phyloP scores from a whole-genome alignment of 371 early-diverging fungal genomes.

The Fennellomyces sp. region DNA sequence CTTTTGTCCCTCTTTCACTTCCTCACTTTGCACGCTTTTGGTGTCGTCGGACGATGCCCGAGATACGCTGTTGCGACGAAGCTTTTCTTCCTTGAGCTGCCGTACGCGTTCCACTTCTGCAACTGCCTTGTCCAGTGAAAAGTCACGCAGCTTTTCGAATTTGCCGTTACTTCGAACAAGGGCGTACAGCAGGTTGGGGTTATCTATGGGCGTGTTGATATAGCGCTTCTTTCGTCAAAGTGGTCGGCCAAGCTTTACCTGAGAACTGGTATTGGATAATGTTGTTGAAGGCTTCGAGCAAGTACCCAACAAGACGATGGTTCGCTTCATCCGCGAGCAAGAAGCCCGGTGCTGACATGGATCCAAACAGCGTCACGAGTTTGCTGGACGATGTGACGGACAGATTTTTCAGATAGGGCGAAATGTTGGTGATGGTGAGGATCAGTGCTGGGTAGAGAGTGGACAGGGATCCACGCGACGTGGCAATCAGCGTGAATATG shows the following conservation, averaged over 20 bases:
- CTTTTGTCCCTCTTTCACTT: not conserved
- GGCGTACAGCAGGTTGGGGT: conserved; percentile 79
- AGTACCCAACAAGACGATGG: conserved; percentile 69
- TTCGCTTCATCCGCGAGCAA: conserved; percentile 79
- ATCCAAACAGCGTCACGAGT: conserved; percentile 72
- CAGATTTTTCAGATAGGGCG: conserved; percentile 77
- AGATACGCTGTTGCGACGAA: conserved; percentile 11
- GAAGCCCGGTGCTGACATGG: conserved; percentile 81
- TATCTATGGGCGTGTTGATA: conserved; percentile 35
- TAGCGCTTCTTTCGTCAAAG: not conserved
- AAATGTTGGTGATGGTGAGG: conserved; percentile 78
- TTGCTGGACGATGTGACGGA: conserved; percentile 74
- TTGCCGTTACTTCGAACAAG: conserved; percentile 70
- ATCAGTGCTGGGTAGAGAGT: conserved; percentile 79
- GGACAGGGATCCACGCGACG: conserved; percentile 68
- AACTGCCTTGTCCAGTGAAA: conserved; percentile 66
- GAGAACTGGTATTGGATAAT: conserved; percentile 81
- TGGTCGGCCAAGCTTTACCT: conserved; percentile 35
- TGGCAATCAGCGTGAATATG: conserved; percentile 74
- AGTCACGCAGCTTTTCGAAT: conserved; percentile 62
- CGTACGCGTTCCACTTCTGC: conserved; percentile 60
- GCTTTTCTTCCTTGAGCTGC: conserved; percentile 38
- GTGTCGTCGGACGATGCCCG: not conserved
- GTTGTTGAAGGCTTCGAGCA: conserved; percentile 80
- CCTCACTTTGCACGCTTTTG: not conserved